A percentile compares a stretch with the other conserved stretches of the same genome.
These are phyloP conservation scores for Fusarium newnesense DNA, from an alignment of 2,329 filamentous ascomycete species.

Conservation along the genomic window DNA sequence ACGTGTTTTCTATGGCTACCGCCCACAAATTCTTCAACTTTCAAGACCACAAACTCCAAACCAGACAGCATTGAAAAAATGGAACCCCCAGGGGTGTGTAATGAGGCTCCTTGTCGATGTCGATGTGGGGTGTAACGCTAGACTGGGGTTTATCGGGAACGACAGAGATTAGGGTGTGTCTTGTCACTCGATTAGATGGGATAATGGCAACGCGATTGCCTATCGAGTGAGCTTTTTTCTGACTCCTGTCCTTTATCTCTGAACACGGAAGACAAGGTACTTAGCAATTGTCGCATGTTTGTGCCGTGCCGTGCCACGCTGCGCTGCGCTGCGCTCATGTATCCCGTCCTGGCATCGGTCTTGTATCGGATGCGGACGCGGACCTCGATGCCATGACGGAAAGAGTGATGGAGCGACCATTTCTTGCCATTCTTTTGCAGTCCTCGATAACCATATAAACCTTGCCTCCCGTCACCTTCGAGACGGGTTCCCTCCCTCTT, in stretches of 20 bases:
- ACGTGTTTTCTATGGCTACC: too few relatives aligned
- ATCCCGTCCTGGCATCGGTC: slow-evolving; percentile 7
- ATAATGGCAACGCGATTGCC: slow-evolving; percentile 35
- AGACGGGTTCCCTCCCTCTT: background rate
- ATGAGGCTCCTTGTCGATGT: slow-evolving; percentile 9
- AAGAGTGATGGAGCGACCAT: slow-evolving; percentile 18
- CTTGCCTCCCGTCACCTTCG: slow-evolving; percentile 25
- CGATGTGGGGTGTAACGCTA: slow-evolving; percentile 29
- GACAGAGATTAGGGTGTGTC: slow-evolving; percentile 34
- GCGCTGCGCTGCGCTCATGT: background rate
- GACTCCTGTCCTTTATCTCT: slow-evolving; percentile 14
- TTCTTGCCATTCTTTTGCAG: slow-evolving; percentile 14
- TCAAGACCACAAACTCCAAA: background rate
- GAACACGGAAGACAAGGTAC: slow-evolving; percentile 18
- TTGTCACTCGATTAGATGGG: slow-evolving; percentile 40
- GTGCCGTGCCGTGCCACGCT: background rate
- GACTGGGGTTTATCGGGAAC: slow-evolving; percentile 39
- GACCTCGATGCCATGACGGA: slow-evolving; percentile 23
- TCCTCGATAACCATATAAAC: slow-evolving; percentile 33
- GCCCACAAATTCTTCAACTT: background rate
- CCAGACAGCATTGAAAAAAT: background rate
- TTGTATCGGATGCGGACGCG: slow-evolving; percentile 24
- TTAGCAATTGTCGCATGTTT: slow-evolving; percentile 12
- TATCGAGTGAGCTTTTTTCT: slow-evolving; percentile 33
- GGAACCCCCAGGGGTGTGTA: slow-evolving; percentile 14